Evolutionary conservation across 192 early-diverging fungal genomes (phyloP), one percentile per base, ranked within the genome.

Genomic region (Dispira parvispora): DNA sequence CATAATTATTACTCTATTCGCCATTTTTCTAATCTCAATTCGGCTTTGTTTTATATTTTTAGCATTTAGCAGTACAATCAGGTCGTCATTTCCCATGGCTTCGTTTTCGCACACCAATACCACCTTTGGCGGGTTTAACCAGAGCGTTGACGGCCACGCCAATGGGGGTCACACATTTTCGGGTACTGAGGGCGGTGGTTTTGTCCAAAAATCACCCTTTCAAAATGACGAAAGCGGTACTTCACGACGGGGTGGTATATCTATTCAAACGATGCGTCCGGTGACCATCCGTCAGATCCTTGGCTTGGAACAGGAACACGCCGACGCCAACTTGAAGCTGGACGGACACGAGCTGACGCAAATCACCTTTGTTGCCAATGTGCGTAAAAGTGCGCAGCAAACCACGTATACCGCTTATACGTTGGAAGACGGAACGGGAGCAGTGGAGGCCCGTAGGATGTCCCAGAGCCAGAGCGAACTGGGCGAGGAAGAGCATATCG

Each of bases 221-320:
- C 32, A 38, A 38, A 38, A 38, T 6, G 32, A 38, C 32, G 32
- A 38, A 38, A 38, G 32, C 32, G 32, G 32, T 38, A 38, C 32
- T 38, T 38, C 32, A 55, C 53, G 43, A 52, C 74, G 74, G 20
- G 75, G 75, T 43, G 75, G 75, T 21, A 69, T 69, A 62, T 65
- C 64, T 62, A 68, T 70, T 65, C 83, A 90, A 58, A 79, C 84
- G 1, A 75, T 92, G 14, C 81, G 88, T 21, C 88, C 89, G 20
- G 85, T 94, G 21, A 89, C 88, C 14, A 82, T 92, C 68, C 88
- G 87, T 67, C 88, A 89, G 68, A 69, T 94, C 11, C 27, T 69
- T 8, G 67, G 69, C 18, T 73, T 80, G 6, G 67, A 68, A 0
- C 67, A 75, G 44, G 64, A 71, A 8, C 67, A 78, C 21, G 66